Conservation (phyloP, 192 early-diverging fungal genomes). For the Powellomyces hirtus region DNA sequence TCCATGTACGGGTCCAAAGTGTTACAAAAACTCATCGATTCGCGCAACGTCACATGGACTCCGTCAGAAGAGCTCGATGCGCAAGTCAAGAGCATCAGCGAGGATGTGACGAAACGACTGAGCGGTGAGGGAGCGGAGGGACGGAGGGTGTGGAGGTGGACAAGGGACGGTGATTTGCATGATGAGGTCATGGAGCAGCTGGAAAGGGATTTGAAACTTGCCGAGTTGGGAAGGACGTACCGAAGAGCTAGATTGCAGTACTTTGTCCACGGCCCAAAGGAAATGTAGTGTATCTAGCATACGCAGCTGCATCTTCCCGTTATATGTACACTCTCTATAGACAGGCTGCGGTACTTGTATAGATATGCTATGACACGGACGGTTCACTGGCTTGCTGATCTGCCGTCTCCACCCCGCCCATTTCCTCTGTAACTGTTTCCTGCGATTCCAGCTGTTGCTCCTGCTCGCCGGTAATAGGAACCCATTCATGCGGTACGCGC, state of each 20-base stretch:
- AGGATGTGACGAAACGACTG: conserved; percentile 18
- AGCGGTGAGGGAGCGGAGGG: not conserved
- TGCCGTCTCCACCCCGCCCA: no score
- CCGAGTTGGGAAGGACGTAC: conserved; percentile 41
- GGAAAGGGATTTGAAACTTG: conserved; percentile 36
- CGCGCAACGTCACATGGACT: conserved; percentile 35
- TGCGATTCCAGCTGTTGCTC: no score
- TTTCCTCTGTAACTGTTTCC: no score
- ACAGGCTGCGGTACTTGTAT: no score
- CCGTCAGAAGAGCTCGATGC: conserved; percentile 27
- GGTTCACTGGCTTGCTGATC: no score
- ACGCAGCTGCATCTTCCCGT: no score
- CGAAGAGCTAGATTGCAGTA: conserved; percentile 41
- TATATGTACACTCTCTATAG: no score
- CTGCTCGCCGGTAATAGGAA: conserved; percentile 2
- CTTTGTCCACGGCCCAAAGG: conserved; percentile 26
- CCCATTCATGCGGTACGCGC: conserved; percentile 6
- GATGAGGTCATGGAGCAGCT: conserved; percentile 45
- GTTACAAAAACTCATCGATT: conserved; percentile 38
- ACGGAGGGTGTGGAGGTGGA: conserved; percentile 35
- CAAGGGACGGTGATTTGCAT: conserved; percentile 37
- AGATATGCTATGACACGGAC: no score
- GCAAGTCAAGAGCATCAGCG: conserved; percentile 7
- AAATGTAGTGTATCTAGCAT: no score
- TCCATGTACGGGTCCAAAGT: conserved; percentile 23